Base-by-base conservation (phyloP, 176 grass and related monocot species). In the Oropetium thomaeum region DNA sequence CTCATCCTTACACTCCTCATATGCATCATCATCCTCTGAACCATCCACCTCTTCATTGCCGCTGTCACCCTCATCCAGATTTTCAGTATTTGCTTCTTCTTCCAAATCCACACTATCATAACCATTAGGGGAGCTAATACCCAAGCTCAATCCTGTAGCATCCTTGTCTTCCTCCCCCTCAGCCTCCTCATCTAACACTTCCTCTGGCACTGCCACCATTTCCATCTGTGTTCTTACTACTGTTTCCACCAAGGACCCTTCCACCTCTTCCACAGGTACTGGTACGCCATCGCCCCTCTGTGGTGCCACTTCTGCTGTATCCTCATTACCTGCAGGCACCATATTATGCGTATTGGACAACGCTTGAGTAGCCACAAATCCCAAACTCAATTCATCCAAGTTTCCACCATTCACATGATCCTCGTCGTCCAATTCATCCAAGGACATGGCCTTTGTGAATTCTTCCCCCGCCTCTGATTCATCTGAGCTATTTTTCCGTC, bases 21-120 rank as follows among this genome's bases (percentile, higher is more conserved):
- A 91, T 58, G 34, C 81, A 79, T 87, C 89, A 28, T 69, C 74
- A 28, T 69, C 74, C 40, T 81, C 83, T 71, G 78, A 79, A 20
- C 55, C 64, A 33, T 76, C 73, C 4, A 6, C 63, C 69, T 84
- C 86, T 73, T 80, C 85, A 55, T 74, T 69, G 64, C 31, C 68
- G 60, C 52, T 87, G 39, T 76, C 85, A 77, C 12, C 44, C 20
- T 75, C 84, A 67, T 85, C 80, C 19, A 70, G 30, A 85, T 87
- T 86, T 35, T 71, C 63, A n/a, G 74, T 41, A 80, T 72, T 62
- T 19, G 17, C 31, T 37, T 90, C 61, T 47, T 74, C 80, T 40
- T 84, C 81, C 13, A 74, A 35, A 70, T 84, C 86, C 75, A 83
- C 48, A 80, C 45, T 69, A 48, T 37, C 81, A 80, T 88, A 74